phyloP scores from a whole-genome alignment of 768 basidiomycete species.

The Rhodotorula babjevae region DNA sequence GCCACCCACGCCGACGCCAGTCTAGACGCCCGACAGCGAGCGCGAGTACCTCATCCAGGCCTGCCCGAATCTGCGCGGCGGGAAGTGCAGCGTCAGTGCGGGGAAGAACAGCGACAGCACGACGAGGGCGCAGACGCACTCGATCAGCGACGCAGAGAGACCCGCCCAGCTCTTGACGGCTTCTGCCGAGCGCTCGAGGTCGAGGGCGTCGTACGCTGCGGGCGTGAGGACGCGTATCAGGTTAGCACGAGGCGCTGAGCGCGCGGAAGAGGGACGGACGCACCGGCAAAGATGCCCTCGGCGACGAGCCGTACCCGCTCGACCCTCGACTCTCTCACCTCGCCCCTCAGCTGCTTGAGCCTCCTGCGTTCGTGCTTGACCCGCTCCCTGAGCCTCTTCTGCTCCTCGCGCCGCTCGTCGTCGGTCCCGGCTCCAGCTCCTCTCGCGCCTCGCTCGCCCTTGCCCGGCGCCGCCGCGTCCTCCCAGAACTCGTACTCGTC shows the following conservation, averaged over 20 bases:
- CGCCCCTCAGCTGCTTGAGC: not conserved
- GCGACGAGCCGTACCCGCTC: not conserved
- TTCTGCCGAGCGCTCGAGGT: conserved; percentile 4
- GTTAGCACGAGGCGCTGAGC: no score
- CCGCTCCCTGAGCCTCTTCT: not conserved
- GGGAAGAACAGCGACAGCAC: no score
- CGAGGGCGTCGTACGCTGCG: conserved; percentile 22
- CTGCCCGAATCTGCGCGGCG: not conserved
- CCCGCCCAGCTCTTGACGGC: conserved; percentile 1
- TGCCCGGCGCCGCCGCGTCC: no score
- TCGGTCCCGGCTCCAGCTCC: not conserved
- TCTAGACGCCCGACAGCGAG: not conserved
- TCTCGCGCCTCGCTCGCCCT: no score
- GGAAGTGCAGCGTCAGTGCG: no score
- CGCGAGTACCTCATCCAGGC: not conserved
- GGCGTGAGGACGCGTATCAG: not conserved
- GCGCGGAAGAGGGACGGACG: not conserved
- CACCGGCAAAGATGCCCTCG: conserved; percentile 23
- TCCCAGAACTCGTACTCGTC: conserved; percentile 23
- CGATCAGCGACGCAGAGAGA: not conserved
- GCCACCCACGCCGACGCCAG: no score
- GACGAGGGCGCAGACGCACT: conserved; percentile 8
- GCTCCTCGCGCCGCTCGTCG: conserved; percentile 2
- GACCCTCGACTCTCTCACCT: conserved; percentile 1
- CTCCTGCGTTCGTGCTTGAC: conserved; percentile 1